Evolutionary conservation across 164 flowering plant genomes (phyloP).

Genomic region (Platanus orientalis): DNA sequence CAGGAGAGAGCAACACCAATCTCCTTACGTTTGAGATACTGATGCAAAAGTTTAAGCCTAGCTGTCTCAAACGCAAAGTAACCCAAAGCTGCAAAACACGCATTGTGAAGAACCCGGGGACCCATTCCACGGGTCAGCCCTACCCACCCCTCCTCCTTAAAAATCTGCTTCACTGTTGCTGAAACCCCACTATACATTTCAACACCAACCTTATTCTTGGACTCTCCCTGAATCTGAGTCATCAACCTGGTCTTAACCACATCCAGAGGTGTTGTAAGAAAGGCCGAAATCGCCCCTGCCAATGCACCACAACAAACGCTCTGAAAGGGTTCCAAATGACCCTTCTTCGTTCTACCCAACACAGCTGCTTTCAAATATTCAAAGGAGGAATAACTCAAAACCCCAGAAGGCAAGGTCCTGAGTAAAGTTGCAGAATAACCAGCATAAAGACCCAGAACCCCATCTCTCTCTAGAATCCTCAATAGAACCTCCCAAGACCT

Average conservation of each 20-base stretch:
- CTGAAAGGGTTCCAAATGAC: slow-evolving; percentile 62
- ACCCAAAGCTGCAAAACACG: slow-evolving; percentile 91
- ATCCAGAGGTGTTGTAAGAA: slow-evolving; percentile 82
- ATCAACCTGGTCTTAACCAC: slow-evolving; percentile 97
- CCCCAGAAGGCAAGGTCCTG: slow-evolving; percentile 92
- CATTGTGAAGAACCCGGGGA: slow-evolving; percentile 86
- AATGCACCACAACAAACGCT: slow-evolving; percentile 92
- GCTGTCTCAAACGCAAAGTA: slow-evolving; percentile 99
- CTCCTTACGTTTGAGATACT: slow-evolving; percentile 54
- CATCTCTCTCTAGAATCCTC: slow-evolving; percentile 74
- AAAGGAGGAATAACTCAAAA: slow-evolving; percentile 89
- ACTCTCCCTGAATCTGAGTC: slow-evolving; percentile 77
- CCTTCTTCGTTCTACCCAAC: slow-evolving; percentile 46
- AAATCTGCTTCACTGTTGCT: slow-evolving; percentile 59
- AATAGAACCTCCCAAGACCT: slow-evolving; percentile 83
- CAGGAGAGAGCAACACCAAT: too few relatives aligned
- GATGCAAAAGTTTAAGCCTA: slow-evolving; percentile 60
- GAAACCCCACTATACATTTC: slow-evolving; percentile 58
- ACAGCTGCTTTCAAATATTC: slow-evolving; percentile 93
- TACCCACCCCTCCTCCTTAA: slow-evolving; percentile 90
- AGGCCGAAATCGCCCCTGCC: slow-evolving; percentile 94
- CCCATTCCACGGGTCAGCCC: slow-evolving; percentile 88
- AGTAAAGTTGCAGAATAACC: slow-evolving; percentile 95
- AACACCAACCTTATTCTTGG: slow-evolving; percentile 37
- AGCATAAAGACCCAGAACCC: slow-evolving; percentile 81